Base-by-base conservation (phyloP, 371 early-diverging fungal genomes). In the Mortierella sp. region DNA sequence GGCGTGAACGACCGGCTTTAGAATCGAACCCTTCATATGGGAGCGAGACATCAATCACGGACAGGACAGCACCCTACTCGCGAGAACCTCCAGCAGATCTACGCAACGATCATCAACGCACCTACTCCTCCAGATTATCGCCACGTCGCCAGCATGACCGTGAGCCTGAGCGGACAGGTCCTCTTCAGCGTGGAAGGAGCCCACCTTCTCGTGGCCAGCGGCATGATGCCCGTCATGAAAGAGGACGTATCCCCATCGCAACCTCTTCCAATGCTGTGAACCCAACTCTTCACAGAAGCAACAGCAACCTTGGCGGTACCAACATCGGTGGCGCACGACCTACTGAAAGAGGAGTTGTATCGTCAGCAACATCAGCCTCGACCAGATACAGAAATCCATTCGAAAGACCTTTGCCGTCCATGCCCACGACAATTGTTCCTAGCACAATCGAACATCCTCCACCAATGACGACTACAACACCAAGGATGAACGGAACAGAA, bases 331-430 rank as follows among this genome's bases (percentile, higher is more conserved):
- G 51, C 14, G 7, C 7, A 17, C 27, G 51, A 15, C 17, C 51
- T 31, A 3, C 41, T n/a, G n/a, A n/a, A n/a, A n/a, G n/a, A n/a
- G n/a, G 30, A 47, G 44, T 11, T 15, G 49, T 23, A 44, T 12
- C 47, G 6, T n/a, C 34, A 9, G 19, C 28, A 9, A 15, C 8
- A 19, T 11, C 41, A 3, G 24, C 52, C 1, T 30, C 4, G 5
- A 51, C 60, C 15, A 41, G 52, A 26, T 60, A 52, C 31, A 41
- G 32, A 17, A 60, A 60, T 44, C 60, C 53, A 6, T 60, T 60
- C 19, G 27, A 27, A 1, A 50, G 24, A 32, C 12, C 46, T n/a
- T 15, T 43, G 37, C 37, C 37, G 7, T 11, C 14, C 4, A 14
- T 34, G 37, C 7, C 37, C 14, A 11, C 37, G 14, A 34, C 37